Percentiles rank a stretch among this genome's conserved stretches.
These are phyloP conservation scores for Ajuga chamaepitys DNA, from an alignment of 257 asterid species.

Conservation along the genomic window DNA sequence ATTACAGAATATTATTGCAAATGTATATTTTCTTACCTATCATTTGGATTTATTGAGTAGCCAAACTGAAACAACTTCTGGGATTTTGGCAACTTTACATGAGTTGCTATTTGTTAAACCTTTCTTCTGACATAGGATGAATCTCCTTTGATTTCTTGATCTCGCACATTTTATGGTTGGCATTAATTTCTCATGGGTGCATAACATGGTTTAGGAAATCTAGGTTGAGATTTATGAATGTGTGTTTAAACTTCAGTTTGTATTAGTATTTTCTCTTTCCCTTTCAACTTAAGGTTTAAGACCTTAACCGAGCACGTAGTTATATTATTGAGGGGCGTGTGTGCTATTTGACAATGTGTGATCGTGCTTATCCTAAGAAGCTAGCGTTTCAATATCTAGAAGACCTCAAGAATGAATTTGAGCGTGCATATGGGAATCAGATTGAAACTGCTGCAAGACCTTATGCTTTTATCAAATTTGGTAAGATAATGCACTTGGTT, in stretches of 20 bases:
- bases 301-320: constrained; percentile 58
- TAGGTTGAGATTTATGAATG: neutral
- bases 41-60: neutral
- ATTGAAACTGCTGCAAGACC: constrained; percentile 98
- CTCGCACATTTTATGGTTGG: neutral
- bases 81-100: neutral
- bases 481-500: constrained; percentile 30
- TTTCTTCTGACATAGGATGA: neutral
- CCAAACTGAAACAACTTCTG: neutral
- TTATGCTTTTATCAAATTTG: constrained; percentile 91
- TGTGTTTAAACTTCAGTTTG: neutral
- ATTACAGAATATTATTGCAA: neutral
- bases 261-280: constrained; percentile 1
- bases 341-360: constrained; percentile 95
- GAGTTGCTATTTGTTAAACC: neutral
- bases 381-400: constrained; percentile 91
- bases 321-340: constrained; percentile 85
- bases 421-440: constrained; percentile 74
- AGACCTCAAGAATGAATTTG: constrained; percentile 93
- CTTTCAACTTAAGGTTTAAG: constrained; percentile 6
- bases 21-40: neutral
- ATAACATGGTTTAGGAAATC: neutral
- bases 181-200: constrained; percentile 1
- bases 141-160: neutral
- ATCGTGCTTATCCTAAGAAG: constrained; percentile 92